These are phyloP conservation scores for Candida xyloterini DNA, from an alignment of 805 yeast genomes.

Conservation along the genomic window DNA sequence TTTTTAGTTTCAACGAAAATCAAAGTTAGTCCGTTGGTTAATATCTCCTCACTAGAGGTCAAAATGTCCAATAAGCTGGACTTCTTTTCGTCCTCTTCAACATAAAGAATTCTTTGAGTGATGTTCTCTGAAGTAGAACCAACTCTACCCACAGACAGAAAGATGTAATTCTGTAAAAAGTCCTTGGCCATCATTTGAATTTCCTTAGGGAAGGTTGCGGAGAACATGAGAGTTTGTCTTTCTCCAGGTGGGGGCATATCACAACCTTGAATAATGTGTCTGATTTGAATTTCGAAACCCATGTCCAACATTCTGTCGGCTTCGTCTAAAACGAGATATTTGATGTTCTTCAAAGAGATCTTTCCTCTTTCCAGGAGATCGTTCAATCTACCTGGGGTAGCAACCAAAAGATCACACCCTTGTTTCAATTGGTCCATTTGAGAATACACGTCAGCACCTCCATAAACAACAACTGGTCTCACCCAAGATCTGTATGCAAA, in stretches of 20 bases:
- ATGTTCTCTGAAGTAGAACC: slow-evolving; percentile 99
- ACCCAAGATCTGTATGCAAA: slow-evolving; percentile 99
- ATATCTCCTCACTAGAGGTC: slow-evolving; percentile 60
- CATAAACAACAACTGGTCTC: slow-evolving; percentile 91
- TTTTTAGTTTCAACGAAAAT: slow-evolving; percentile 98
- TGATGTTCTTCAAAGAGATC: slow-evolving; percentile 84
- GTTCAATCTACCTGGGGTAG: slow-evolving; percentile 98
- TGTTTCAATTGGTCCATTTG: slow-evolving; percentile 86
- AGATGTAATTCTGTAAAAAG: slow-evolving; percentile 92
- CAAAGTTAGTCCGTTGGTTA: slow-evolving; percentile 71
- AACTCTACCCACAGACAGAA: slow-evolving; percentile 97
- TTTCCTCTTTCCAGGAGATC: slow-evolving; percentile 94
- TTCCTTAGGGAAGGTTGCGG: slow-evolving; percentile 98
- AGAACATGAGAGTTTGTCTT: slow-evolving; percentile 97
- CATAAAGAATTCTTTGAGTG: slow-evolving; percentile 89
- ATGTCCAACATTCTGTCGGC: slow-evolving; percentile 99
- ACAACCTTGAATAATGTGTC: slow-evolving; percentile 96
- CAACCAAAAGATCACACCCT: slow-evolving; percentile 95
- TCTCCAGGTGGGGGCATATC: slow-evolving; percentile 91
- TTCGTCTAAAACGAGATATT: slow-evolving; percentile 93
- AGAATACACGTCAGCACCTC: slow-evolving; percentile 92
- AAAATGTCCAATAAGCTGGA: slow-evolving; percentile 86
- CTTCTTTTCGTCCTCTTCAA: slow-evolving; percentile 91
- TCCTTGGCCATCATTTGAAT: slow-evolving; percentile 97
- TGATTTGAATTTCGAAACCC: slow-evolving; percentile 99